Conservation (phyloP, 192 early-diverging fungal species). For the Gonapodya prolifera region DNA sequence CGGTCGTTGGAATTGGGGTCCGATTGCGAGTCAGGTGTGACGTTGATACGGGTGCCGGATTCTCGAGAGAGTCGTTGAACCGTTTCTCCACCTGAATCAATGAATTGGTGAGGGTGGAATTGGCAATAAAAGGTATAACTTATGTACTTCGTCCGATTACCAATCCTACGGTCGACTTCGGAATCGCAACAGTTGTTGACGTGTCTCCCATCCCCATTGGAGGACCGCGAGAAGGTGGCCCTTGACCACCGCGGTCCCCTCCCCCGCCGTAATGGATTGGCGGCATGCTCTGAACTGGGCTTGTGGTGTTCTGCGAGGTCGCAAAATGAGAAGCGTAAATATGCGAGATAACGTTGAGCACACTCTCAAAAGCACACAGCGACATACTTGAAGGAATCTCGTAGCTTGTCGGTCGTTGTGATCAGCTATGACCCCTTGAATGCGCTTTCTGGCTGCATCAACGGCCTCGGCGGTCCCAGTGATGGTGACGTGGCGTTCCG, state of each 20-base stretch:
- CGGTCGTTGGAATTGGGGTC: background rate
- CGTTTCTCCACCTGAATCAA: background rate
- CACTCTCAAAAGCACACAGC: background rate
- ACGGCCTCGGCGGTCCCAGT: slow-evolving; percentile 23
- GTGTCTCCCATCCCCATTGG: background rate
- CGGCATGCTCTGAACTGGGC: slow-evolving; percentile 6
- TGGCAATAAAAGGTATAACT: background rate
- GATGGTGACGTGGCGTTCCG: slow-evolving; percentile 21
- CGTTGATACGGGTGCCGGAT: background rate
- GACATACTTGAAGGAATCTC: background rate
- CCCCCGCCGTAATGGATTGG: background rate
- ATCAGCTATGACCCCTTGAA: slow-evolving; percentile 17
- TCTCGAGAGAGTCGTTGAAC: background rate
- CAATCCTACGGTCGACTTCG: background rate
- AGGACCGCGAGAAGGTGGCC: background rate
- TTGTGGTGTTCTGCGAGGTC: slow-evolving; percentile 6
- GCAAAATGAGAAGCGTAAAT: background rate
- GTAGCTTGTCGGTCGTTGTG: background rate
- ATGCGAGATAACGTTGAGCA: background rate
- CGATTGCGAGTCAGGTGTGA: slow-evolving; percentile 1
- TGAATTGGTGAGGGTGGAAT: background rate
- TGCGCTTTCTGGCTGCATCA: slow-evolving; percentile 23
- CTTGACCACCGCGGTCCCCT: background rate
- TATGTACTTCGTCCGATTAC: background rate
- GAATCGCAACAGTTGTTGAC: background rate